phyloP scores from a whole-genome alignment of 495 filamentous ascomycete species.

The Talaromyces proteolyticus region DNA sequence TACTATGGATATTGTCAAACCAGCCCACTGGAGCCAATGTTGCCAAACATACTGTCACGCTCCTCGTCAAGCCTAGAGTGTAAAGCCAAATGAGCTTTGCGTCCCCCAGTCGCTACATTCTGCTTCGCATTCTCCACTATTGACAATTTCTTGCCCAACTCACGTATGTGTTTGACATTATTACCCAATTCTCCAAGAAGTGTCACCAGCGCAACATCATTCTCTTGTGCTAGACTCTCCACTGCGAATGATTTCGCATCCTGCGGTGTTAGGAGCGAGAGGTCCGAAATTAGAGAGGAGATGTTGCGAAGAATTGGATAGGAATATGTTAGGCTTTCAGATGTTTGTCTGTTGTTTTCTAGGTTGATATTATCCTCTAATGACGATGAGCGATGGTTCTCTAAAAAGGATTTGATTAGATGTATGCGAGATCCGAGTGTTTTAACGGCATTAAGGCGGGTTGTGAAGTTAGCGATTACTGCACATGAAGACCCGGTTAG shows the following conservation, averaged over 20 bases:
- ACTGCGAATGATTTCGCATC: constrained; percentile 52
- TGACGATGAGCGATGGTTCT: constrained; percentile 61
- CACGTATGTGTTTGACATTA: constrained; percentile 58
- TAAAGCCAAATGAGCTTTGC: constrained; percentile 20
- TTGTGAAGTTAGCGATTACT: constrained; percentile 68
- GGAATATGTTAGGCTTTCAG: constrained; percentile 19
- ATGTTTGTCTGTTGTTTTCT: constrained; percentile 17
- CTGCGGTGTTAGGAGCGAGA: constrained; percentile 44
- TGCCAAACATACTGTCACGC: not conserved
- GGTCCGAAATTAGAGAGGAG: constrained; percentile 46
- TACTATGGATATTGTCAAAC: too few relatives aligned
- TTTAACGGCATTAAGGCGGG: constrained; percentile 85
- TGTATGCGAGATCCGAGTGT: constrained; percentile 83
- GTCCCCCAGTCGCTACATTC: constrained; percentile 3
- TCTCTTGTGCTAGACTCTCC: constrained; percentile 63
- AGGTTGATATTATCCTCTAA: constrained; percentile 31
- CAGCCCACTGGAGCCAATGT: not conserved
- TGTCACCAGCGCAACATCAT: constrained; percentile 70
- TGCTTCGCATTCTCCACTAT: constrained; percentile 50
- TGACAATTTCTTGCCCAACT: constrained; percentile 66
- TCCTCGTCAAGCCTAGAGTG: constrained; percentile 23
- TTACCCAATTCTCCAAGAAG: constrained; percentile 64
- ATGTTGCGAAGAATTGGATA: constrained; percentile 53
- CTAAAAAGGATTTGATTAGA: constrained; percentile 75
- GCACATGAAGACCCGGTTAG: constrained; percentile 9